phyloP scores from a whole-genome alignment of 257 asterid genomes.

The Sherardia arvensis region DNA sequence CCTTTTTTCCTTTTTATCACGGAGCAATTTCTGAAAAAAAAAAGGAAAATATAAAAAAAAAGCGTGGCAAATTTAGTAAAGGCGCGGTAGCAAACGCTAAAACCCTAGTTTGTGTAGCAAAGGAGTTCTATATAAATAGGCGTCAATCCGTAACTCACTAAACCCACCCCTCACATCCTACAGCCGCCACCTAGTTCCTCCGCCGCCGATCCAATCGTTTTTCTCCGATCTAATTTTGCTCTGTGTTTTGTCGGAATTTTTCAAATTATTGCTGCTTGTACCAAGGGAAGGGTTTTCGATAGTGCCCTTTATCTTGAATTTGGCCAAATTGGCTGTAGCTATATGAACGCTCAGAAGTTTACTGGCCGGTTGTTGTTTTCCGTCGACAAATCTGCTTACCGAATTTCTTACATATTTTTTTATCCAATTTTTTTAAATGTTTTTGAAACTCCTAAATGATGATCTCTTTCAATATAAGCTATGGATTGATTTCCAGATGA shows the following conservation, averaged over 20 bases:
- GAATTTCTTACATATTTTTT: not conserved
- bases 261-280: not conserved
- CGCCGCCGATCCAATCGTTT: not conserved
- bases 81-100: not conserved
- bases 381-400: conserved; percentile 10
- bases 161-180: conserved; percentile 2
- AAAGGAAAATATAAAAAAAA: not conserved
- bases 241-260: not conserved
- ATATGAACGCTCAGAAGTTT: conserved; percentile 2
- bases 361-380: conserved; percentile 11
- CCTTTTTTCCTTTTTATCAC: too few relatives aligned
- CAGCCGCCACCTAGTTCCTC: not conserved
- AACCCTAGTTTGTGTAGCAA: conserved; percentile 7
- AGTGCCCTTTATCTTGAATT: conserved; percentile 8
- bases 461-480: conserved; percentile 14
- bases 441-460: conserved; percentile 23
- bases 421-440: not conserved
- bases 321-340: conserved; percentile 14
- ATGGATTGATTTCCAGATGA: conserved; percentile 30
- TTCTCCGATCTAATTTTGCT: not conserved
- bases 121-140: not conserved
- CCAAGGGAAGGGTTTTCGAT: not conserved
- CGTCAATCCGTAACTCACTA: not conserved
- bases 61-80: not conserved
- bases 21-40: too few relatives aligned